Conservation (phyloP, 306 rosid species). For the Biancaea sappan region DNA sequence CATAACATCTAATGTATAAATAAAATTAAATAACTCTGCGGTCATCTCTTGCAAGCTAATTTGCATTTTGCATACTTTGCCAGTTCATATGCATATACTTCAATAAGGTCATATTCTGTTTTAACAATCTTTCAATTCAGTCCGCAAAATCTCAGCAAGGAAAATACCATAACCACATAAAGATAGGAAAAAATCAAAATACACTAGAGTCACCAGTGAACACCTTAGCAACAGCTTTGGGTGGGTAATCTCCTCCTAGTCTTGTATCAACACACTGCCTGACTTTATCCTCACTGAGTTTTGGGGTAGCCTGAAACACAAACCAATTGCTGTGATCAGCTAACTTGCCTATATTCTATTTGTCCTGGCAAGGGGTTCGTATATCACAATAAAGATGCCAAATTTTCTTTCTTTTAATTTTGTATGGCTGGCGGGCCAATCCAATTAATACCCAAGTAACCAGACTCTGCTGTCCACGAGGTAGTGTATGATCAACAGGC, state of each 20-base stretch:
- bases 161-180: neutral
- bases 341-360: constrained; percentile 22
- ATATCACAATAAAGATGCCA: constrained; percentile 6
- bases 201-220: constrained; percentile 19
- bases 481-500: constrained; percentile 94
- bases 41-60: constrained; percentile 12
- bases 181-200: constrained; percentile 4
- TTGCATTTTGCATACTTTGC: neutral
- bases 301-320: constrained; percentile 80
- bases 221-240: constrained; percentile 92
- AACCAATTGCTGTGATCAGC: constrained; percentile 37
- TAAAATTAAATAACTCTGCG: constrained; percentile 5
- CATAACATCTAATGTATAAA: neutral
- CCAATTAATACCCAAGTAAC: constrained; percentile 79
- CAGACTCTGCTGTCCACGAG: constrained; percentile 91
- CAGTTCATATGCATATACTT: neutral
- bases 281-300: constrained; percentile 92
- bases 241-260: constrained; percentile 78
- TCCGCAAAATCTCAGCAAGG: constrained; percentile 16
- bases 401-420: neutral
- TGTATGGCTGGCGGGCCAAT: no score
- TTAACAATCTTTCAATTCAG: neutral
- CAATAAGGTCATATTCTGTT: constrained; percentile 7
- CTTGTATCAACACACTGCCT: constrained; percentile 81
- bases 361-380: neutral